These are phyloP conservation scores for Trebouxia sp. DNA, from an alignment of 139 green algal species.

Conservation along the genomic window DNA sequence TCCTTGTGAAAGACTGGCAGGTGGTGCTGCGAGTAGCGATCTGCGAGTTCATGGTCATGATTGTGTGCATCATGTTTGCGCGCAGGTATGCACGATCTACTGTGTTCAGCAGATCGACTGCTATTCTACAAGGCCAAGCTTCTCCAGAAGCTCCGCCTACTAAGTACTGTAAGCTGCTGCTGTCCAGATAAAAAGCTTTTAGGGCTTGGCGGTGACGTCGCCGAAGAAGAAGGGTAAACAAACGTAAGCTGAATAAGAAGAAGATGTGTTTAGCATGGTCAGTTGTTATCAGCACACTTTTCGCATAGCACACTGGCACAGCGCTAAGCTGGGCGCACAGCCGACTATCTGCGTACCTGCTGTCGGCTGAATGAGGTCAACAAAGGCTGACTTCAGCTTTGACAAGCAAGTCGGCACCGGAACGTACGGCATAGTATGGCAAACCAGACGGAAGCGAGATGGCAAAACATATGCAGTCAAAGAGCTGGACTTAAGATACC, in stretches of 20 bases:
- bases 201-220: constrained; percentile 9
- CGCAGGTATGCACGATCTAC: not conserved
- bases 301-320: too few relatives aligned
- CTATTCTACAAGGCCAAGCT: not conserved
- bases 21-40: constrained; percentile 24
- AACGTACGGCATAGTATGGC: constrained; percentile 61
- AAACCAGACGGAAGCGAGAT: constrained; percentile 55
- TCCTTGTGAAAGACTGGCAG: constrained; percentile 25
- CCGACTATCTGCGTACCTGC: too few relatives aligned
- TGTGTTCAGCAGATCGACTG: not conserved
- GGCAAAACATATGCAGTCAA: constrained; percentile 65
- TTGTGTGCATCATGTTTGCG: not conserved
- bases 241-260: constrained; percentile 48
- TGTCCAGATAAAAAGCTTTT: not conserved
- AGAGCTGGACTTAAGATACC: constrained; percentile 63
- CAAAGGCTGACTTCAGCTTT: constrained; percentile 47
- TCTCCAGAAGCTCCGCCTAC: not conserved
- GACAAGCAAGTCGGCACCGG: constrained; percentile 57
- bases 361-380: not conserved
- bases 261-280: too few relatives aligned
- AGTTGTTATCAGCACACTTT: too few relatives aligned
- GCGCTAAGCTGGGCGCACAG: too few relatives aligned
- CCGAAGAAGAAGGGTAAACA: constrained; percentile 36
- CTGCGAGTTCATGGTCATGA: not conserved
- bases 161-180: constrained; percentile 27